Evolutionary conservation across 1,139 yeast species (phyloP).

Genomic region (Taiozyma sp.): DNA sequence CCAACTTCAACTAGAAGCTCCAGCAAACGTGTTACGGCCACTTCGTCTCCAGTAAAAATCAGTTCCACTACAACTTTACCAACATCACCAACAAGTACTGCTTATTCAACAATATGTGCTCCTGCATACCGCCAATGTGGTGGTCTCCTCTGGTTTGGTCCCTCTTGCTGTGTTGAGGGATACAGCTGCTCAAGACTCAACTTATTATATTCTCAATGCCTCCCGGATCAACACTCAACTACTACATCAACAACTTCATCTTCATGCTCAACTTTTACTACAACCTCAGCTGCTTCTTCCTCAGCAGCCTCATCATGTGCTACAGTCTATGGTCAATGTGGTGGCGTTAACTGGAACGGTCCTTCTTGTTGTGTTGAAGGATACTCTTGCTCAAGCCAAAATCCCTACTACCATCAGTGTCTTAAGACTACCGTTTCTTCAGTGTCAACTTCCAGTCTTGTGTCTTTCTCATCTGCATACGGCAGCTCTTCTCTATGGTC

Average conservation of each 20-base stretch:
- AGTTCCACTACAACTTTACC: neutral
- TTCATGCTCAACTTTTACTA: neutral
- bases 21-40: neutral
- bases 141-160: neutral
- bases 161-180: neutral
- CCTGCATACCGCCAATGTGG: neutral
- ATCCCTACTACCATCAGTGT: constrained; percentile 10
- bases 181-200: neutral
- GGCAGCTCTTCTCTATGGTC: too few relatives aligned
- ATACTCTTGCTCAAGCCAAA: constrained; percentile 20
- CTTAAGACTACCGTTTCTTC: too few relatives aligned
- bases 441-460: too few relatives aligned
- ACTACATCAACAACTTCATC: neutral
- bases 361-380: constrained; percentile 26
- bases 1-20: neutral
- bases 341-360: constrained; percentile 26
- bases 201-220: neutral
- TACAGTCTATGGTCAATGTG: constrained; percentile 18
- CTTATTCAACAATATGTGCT: neutral
- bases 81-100: neutral
- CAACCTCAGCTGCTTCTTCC: neutral
- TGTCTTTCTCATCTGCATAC: too few relatives aligned
- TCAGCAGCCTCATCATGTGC: neutral
- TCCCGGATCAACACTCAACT: too few relatives aligned
- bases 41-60: neutral